Evolutionary conservation across 768 basidiomycete species (phyloP), one percentile per base, ranked within the genome.

Genomic region (Suillus sp.): DNA sequence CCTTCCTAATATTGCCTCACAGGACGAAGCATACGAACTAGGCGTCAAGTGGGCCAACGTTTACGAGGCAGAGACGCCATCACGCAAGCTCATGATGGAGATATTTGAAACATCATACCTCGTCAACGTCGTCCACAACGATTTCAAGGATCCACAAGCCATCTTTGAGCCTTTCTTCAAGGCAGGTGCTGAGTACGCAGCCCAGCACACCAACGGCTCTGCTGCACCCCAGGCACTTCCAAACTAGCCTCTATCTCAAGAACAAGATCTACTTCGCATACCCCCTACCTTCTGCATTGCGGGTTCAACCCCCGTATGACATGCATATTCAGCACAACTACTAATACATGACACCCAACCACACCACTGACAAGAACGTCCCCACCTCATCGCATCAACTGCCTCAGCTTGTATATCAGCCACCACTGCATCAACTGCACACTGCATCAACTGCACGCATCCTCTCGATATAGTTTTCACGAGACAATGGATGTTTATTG

Each of bases 51-150:
- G 96, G 96, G 92, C 93, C 16, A 83, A 86, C 66, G 75, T 95
- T 60, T 97, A 97, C 72, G 93, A 94, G 57, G 78, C 86, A 35
- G 87, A 84, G 38, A 91, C 93, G 1, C 80, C 84, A 2, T 87
- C 93, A 18, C 86, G 88, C 61, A 86, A 89, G 70, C 78, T 96
- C 65, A 90, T 97, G 73, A 77, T 81, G 65, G 84, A 87, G 40
- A 75, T 94, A 71, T 92, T 97, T 90, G 87, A 94, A 63, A 84
- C 83, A 1, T 91, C 81, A 65, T 88, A 86, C 78, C 88, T 98
- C 67, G 94, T 97, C 68, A 97, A 97, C 75, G 90, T 98, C 68
- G 96, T 98, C 32, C 95, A 97, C 76, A 97, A 97, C 78, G 90
- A 96, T 74, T 98, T 93, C 86, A 91, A 92, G 76, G 84, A 91